These are phyloP conservation scores for Podila minutissima DNA, from an alignment of 192 early-diverging fungal species.

Conservation along the genomic window DNA sequence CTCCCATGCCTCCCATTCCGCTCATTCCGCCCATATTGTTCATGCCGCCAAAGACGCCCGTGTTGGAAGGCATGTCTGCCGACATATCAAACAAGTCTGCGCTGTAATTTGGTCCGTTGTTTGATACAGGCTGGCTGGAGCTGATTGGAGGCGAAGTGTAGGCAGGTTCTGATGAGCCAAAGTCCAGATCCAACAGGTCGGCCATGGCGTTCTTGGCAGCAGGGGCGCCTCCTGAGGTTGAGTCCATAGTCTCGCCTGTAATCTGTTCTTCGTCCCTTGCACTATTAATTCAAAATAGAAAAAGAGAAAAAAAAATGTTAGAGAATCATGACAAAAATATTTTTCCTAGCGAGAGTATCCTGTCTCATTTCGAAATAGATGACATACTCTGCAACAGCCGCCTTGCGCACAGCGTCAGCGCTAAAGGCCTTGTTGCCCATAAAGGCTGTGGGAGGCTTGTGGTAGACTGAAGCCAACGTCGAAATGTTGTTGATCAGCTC, in stretches of 20 bases:
- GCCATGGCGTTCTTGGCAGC: constrained; percentile 68
- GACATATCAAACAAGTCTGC: constrained; percentile 55
- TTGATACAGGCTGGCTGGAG: constrained; percentile 10
- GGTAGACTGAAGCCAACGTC: constrained; percentile 93
- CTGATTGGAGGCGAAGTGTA: constrained; percentile 21
- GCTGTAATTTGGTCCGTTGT: constrained; percentile 33
- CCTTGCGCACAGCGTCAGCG: constrained; percentile 62
- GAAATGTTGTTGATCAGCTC: constrained; percentile 90
- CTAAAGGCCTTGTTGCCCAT: constrained; percentile 71
- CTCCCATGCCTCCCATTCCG: constrained; percentile 33
- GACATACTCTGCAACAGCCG: constrained; percentile 53
- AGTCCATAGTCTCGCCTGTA: constrained; percentile 50
- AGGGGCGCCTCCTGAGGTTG: constrained; percentile 53
- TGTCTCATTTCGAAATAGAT: background rate
- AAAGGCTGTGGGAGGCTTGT: constrained; percentile 87
- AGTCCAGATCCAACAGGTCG: constrained; percentile 78
- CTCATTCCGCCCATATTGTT: background rate
- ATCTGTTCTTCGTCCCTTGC: constrained; percentile 58
- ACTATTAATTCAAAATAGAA: constrained; percentile 36
- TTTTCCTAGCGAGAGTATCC: background rate
- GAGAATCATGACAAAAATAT: constrained; percentile 5
- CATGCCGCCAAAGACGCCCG: constrained; percentile 10
- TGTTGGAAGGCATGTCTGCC: constrained; percentile 33
- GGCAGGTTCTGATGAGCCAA: constrained; percentile 61
- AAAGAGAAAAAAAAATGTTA: constrained; percentile 17